These are phyloP conservation scores for Phyllosticta capitalensis DNA, from an alignment of 2,329 filamentous ascomycete genomes.

Conservation along the genomic window DNA sequence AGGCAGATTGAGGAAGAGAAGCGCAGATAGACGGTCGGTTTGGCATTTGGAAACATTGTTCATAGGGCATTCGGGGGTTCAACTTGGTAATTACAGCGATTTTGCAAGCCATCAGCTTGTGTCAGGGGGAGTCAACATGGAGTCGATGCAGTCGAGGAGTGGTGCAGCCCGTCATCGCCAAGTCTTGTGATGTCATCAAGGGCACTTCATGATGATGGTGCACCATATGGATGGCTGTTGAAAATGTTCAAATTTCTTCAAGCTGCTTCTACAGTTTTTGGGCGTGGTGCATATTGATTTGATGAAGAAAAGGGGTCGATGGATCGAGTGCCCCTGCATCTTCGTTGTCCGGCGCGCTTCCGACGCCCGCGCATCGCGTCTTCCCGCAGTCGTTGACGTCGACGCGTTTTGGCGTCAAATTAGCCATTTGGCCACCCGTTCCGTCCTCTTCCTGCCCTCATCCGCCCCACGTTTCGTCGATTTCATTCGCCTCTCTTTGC, in stretches of 20 bases:
- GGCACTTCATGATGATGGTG: not conserved
- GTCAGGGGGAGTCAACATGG: not conserved
- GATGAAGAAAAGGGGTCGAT: not conserved
- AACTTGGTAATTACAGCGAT: not conserved
- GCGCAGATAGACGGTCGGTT: constrained; percentile 14
- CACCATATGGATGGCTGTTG: not conserved
- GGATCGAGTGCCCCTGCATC: not conserved
- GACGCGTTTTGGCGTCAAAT: constrained; percentile 9
- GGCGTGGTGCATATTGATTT: too few relatives aligned
- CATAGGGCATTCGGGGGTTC: constrained; percentile 8
- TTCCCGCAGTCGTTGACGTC: constrained; percentile 10
- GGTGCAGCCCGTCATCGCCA: not conserved
- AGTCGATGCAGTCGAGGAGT: constrained; percentile 1
- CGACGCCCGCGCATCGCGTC: constrained; percentile 9
- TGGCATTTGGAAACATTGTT: constrained; percentile 1
- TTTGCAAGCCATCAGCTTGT: not conserved
- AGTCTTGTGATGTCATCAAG: not conserved
- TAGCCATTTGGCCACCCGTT: constrained; percentile 9
- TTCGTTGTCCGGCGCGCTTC: not conserved
- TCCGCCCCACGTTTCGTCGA: not conserved
- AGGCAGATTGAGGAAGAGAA: constrained; percentile 84
- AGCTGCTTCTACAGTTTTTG: too few relatives aligned
- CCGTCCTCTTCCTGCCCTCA: not conserved
- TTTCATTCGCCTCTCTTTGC: too few relatives aligned
- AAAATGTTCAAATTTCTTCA: too few relatives aligned